A percentile compares a stretch with the other conserved stretches of the same genome.
Conservation (phyloP, 2,329 filamentous ascomycete species). For the Fusarium circinatum region DNA sequence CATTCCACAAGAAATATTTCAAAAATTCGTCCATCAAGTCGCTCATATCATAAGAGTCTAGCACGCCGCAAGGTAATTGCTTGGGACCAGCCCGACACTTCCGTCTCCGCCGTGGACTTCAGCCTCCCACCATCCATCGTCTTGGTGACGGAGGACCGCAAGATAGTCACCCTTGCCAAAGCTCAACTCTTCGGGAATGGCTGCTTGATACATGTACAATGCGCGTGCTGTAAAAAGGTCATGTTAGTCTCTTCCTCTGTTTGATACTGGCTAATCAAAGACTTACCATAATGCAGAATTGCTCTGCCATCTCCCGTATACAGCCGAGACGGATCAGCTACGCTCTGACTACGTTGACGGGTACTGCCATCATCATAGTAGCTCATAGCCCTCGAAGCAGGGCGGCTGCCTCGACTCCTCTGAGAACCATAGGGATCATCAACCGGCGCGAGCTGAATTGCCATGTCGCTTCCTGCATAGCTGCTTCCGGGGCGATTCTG, state of each 20-base stretch:
- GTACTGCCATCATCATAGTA: constrained; percentile 63
- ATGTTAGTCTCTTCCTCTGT: constrained; percentile 34
- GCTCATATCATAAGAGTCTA: constrained; percentile 43
- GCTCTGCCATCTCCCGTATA: constrained; percentile 87
- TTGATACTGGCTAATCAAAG: not conserved
- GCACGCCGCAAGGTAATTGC: constrained; percentile 72
- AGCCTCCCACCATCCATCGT: constrained; percentile 99
- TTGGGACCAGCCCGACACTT: constrained; percentile 70
- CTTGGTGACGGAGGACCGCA: constrained; percentile 88
- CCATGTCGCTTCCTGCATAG: constrained; percentile 67
- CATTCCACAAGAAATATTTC: not conserved
- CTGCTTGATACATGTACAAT: constrained; percentile 92
- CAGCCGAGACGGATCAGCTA: constrained; percentile 83
- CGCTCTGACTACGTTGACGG: constrained; percentile 79
- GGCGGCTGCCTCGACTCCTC: constrained; percentile 62
- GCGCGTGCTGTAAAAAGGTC: constrained; percentile 74
- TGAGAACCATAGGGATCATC: constrained; percentile 69
- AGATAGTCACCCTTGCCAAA: constrained; percentile 94
- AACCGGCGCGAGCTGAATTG: constrained; percentile 72
- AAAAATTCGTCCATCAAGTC: constrained; percentile 15
- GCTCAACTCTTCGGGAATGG: constrained; percentile 92
- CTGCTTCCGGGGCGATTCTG: constrained; percentile 63
- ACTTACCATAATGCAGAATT: constrained; percentile 94
- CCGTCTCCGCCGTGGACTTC: constrained; percentile 80
- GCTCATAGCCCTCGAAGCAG: constrained; percentile 64